Evolutionary conservation across 495 filamentous ascomycete genomes (phyloP).

Genomic region (Daldinia concentrica): DNA sequence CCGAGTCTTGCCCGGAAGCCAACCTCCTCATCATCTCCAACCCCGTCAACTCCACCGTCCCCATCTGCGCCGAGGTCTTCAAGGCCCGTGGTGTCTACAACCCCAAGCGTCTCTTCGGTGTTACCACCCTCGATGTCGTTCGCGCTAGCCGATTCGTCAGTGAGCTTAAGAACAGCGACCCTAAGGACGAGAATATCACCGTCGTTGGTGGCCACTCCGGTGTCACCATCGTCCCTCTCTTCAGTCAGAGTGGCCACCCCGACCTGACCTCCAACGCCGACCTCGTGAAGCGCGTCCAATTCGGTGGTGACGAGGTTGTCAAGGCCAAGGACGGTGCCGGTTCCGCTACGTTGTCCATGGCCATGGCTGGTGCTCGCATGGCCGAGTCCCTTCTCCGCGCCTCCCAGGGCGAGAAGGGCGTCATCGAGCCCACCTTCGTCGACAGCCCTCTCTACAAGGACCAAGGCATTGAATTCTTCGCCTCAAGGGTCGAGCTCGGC

Average conservation of each 20-base stretch:
- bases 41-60: conserved; percentile 99
- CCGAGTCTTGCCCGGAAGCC: conserved; percentile 87
- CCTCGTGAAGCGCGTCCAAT: conserved; percentile 95
- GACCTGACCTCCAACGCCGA: conserved; percentile 77
- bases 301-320: conserved; percentile 99
- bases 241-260: conserved; percentile 91
- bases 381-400: conserved; percentile 94
- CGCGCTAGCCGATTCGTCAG: conserved; percentile 97
- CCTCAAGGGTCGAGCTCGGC: conserved; percentile 91
- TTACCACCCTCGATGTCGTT: conserved; percentile 98
- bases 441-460: conserved; percentile 98
- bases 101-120: conserved; percentile 97
- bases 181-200: conserved; percentile 89
- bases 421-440: conserved; percentile 96
- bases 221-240: conserved; percentile 96
- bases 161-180: conserved; percentile 89
- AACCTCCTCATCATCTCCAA: conserved; percentile 98
- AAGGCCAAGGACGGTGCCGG: conserved; percentile 98
- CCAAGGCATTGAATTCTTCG: conserved; percentile 95
- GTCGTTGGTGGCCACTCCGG: conserved; percentile 98
- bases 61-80: conserved; percentile 96
- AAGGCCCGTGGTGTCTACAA: conserved; percentile 95
- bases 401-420: conserved; percentile 90
- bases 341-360: conserved; percentile 98
- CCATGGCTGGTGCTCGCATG: conserved; percentile 97